Evolutionary conservation across 176 grass and related monocot species (phyloP), one percentile per base, ranked within the genome.

Genomic region (Carex pumila): DNA sequence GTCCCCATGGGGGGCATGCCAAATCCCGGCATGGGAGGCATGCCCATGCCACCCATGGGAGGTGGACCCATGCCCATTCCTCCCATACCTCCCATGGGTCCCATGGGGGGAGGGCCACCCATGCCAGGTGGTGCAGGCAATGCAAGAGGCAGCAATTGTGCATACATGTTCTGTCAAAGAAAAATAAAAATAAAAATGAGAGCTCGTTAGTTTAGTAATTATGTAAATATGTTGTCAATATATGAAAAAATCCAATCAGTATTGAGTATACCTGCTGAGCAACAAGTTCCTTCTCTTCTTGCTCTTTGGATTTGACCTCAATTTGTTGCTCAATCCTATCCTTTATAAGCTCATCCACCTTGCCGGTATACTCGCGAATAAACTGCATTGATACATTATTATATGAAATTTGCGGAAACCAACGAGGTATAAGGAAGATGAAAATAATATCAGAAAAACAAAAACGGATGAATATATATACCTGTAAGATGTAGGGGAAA

Each of bases 401-500:
- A 81, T 79, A 39, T 78, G 73, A 45, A 56, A 53, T 29, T 83
- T 52, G 1, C 45, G 4, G 6, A 47, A 61, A 17, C 61, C 66
- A 30, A 75, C 54, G 5, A 75, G 21, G 71, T 75, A 31, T 0
- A 7, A 15, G 4, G 5, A 53, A 37, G 71, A 29, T 66, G 30
- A n/a, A 75, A 12, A 30, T 75, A 74, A 66, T 9, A 43, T 71
- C 3, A 21, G 56, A 52, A 74, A 7, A 80, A n/a, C 37, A 39
- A 31, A 30, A 55, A 10, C 49, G 5, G 0, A 12, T 73, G 60
- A 78, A 59, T 60, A 85, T 9, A 85, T 9, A 67, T 84, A 98
- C 95, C 95, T 98, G 95, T 60, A 98, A 81, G 58, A 98, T 82
- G 84, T 91, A 98, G 54, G 95, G 95, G 90, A 98, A 94, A 59